Base-by-base conservation (phyloP, 2,329 filamentous ascomycete genomes). In the Thelonectria blattea region DNA sequence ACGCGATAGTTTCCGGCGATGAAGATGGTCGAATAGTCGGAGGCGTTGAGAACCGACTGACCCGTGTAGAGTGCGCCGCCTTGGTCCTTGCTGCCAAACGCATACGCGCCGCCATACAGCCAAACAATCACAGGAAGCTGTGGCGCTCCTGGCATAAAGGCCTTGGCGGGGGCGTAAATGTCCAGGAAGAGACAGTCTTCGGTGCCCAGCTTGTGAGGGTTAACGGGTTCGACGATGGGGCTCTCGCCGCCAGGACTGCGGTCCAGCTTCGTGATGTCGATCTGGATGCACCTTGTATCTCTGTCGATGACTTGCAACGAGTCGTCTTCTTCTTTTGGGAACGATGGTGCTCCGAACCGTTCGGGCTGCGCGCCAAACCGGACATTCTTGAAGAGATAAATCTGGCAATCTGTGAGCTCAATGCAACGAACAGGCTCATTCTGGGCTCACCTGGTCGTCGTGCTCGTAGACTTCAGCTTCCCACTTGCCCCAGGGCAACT, bases 151-250 rank as follows among this genome's bases (percentile, higher is more conserved):
- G 75, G 68, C 17, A 73, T 65, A 18, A 81, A 67, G 0, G 77
- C 79, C 56, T 76, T 76, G 7, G 71, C 74, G 5, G 81, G 81
- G 1, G 81, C 80, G 43, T 78, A 79, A n/a, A 83, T 64, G 63
- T 84, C 80, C 12, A 83, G 75, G 63, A 81, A 81, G 2, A 84
- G 74, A 60, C 82, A 84, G 59, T 83, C 80, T 64, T 83, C 80
- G 12, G 2, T 7, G 27, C 27, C 27, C 27, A 30, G 5, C 27
- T 30, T 30, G 27, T 30, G 27, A 4, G 53, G n/a, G 20, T 50
- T 18, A 10, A 41, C 17, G 8, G 45, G 37, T 2, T 50, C 27
- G 27, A 41, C 17, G 8, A 49, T 17, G 12, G 43, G 49, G n/a
- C 22, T 10, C 12, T 45, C 22, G 10, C 56, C 60, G 4, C 56